phyloP scores from a whole-genome alignment of 2,329 filamentous ascomycete genomes.

The Tolypocladium endophyticum region DNA sequence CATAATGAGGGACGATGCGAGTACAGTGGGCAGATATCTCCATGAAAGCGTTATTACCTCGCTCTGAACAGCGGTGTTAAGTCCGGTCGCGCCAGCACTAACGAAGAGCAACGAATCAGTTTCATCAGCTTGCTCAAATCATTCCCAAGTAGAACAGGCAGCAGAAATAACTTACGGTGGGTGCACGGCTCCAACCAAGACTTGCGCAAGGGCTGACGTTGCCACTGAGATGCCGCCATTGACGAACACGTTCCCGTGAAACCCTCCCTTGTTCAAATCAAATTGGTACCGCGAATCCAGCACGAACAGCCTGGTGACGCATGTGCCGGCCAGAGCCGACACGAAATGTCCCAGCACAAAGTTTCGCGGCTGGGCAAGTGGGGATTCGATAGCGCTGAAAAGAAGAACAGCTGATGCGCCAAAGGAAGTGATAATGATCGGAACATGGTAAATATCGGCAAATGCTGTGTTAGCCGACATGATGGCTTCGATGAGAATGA shows the following conservation, averaged over 20 bases:
- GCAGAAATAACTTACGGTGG: not conserved
- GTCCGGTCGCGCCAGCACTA: not conserved
- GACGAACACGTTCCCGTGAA: not conserved
- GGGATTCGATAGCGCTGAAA: not conserved
- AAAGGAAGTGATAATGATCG: not conserved
- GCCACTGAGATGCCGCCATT: not conserved
- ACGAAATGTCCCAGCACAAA: not conserved
- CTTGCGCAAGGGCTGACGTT: not conserved
- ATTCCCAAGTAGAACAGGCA: not conserved
- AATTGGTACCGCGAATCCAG: not conserved
- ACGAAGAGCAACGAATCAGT: not conserved
- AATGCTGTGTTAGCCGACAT: not conserved
- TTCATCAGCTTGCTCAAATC: not conserved
- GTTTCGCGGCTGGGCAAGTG: not conserved
- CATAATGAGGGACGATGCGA: not conserved
- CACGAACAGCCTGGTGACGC: not conserved
- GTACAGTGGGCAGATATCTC: not conserved
- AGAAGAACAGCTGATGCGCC: not conserved
- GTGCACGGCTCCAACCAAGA: not conserved
- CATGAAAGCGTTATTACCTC: not conserved
- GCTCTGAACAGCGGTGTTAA: not conserved
- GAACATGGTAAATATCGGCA: not conserved
- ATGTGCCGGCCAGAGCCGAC: not conserved
- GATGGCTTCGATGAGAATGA: not conserved
- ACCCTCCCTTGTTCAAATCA: not conserved